Base-by-base conservation (phyloP, 257 asterid species). In the Primulina eburnea region DNA sequence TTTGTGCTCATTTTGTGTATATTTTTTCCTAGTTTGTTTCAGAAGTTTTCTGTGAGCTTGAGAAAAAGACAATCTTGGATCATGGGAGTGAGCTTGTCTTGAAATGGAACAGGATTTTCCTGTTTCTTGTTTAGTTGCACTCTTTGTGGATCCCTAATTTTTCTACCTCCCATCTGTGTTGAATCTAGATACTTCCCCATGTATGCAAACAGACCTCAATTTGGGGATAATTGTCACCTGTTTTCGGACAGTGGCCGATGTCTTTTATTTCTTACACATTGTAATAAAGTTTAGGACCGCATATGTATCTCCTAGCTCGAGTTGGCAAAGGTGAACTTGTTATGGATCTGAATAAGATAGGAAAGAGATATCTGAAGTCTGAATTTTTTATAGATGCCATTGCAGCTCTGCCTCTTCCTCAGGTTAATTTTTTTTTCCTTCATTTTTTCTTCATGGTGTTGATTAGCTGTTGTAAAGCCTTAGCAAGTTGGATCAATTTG, bases 271-370 rank as follows among this genome's bases (percentile, higher is more conserved):
- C 43, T 76, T 89, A 61, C 96, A 92, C 71, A 81, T 89, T 8
- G 7, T 81, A 62, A 73, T 89, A 6, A 89, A 89, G 83, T 92
- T 89, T 70, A 82, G 92, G 75, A 87, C 89, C 55, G 97, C 96
- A 40, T 92, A 87, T 78, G 93, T 89, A 4, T 80, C 97, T 26
- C 96, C 90, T 29, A 92, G 89, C 72, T 92, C 96, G 4, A 79
- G 96, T 89, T 77, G 97, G 97, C 16, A 87, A 86, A 83, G 97
- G 97, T 10, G 97, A 92, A 65, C 95, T 92, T 70, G 97, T 92
- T 59, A 87, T 81, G 89, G 95, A 92, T 82, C 81, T 66, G 34
- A 62, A 67, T 37, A 71, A 66, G 88, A 89, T 92, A 4, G 92
- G 88, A 5, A 68, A 57, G 80, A 86, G 88, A 82, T 92, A 92